Evolutionary conservation across 2,329 filamentous ascomycete species (phyloP), one percentile per base, ranked within the genome.

Genomic region (Akanthomyces dipterigenus): DNA sequence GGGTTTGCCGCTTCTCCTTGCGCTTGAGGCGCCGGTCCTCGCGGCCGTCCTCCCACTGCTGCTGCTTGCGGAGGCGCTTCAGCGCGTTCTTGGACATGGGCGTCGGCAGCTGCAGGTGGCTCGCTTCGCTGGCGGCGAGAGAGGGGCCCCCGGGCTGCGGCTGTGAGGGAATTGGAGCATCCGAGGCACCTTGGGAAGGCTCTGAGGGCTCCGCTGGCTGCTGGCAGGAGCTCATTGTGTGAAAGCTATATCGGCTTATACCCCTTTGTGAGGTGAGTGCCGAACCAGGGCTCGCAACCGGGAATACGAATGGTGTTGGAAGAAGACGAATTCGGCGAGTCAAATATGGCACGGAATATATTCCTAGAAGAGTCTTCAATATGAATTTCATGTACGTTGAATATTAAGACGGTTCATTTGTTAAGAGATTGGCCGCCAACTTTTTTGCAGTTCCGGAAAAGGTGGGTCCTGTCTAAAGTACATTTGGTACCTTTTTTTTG

Each of bases 21-120:
- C 81, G 78, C 65, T 77, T 77, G 55, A 72, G 74, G 63, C 80
- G 82, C 63, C 85, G 83, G 36, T 81, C 78, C 45, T 83, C 83
- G 64, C 85, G 88, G 24, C 82, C 83, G 8, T 87, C 85, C 68
- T 96, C 91, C 89, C 90, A 96, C 71, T 84, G 79, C 70, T 90
- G 81, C 65, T 85, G 81, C 60, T 86, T 87, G 63, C 83, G 85
- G 57, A 91, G 78, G 70, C 91, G 93, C 75, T 96, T 96, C 63
- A 88, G 78, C 67, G 93, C 89, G 69, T 88, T 96, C 70, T 98
- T 98, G 20, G 93, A 96, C 56, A 97, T 65, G 24, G 67, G 66
- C 62, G 42, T 51, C 62, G 40, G 64, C 38, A 8, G 58, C 49
- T 40, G 53, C 6, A 22, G 55, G 55, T 46, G 64, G 42, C 40